A percentile compares a stretch with the other conserved stretches of the same genome.
Evolutionary conservation across 2,329 filamentous ascomycete species (phyloP).

Genomic region (Colletotrichum sp.): DNA sequence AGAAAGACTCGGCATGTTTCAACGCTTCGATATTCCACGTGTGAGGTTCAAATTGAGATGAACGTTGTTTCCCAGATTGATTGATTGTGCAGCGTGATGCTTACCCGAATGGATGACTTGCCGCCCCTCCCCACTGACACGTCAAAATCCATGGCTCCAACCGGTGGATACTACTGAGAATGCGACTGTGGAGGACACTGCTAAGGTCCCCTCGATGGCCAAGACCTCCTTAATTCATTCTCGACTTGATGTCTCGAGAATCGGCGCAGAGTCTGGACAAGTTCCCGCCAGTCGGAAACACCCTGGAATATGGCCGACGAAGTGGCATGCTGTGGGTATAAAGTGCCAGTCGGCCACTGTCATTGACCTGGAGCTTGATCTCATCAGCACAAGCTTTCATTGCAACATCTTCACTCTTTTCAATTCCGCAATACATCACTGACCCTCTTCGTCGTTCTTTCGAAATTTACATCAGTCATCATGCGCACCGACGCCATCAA

Average conservation of each 20-base stretch:
- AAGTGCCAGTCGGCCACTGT: not conserved
- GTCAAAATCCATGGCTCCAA: not conserved
- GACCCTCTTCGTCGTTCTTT: not conserved
- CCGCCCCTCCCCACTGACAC: not conserved
- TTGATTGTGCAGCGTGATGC: not conserved
- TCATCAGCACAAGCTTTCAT: not conserved
- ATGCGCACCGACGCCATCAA: conserved; percentile 9
- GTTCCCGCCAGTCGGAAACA: not conserved
- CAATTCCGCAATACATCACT: not conserved
- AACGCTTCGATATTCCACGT: conserved; percentile 5
- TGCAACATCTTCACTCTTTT: not conserved
- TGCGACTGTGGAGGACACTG: not conserved
- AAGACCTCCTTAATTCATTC: conserved; percentile 17
- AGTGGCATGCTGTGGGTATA: not conserved
- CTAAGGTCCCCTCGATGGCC: not conserved
- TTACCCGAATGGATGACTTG: not conserved
- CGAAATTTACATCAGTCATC: not conserved
- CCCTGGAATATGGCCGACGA: not conserved
- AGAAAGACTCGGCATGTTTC: conserved; percentile 5
- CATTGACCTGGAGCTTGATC: no score
- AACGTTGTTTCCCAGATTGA: not conserved
- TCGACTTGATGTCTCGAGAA: not conserved
- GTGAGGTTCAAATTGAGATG: not conserved
- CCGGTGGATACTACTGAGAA: not conserved
- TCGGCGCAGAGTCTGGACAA: not conserved